Percentiles rank a stretch among this genome's conserved stretches.
These are phyloP conservation scores for Begonia masoniana DNA, from an alignment of 306 rosid species.

Conservation along the genomic window DNA sequence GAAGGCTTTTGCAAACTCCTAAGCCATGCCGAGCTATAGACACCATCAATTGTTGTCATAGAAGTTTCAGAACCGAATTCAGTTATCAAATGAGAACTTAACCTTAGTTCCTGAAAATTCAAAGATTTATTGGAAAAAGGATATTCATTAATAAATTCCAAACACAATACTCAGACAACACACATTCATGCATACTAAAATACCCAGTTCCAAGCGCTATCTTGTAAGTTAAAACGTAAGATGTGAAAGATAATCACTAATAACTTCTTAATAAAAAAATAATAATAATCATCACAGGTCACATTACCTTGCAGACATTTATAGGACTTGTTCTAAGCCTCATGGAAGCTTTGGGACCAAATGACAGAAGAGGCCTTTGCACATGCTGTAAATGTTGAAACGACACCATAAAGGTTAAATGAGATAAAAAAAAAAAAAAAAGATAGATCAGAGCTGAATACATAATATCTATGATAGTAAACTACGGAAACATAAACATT, in stretches of 20 bases:
- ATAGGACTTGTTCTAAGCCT: slow-evolving; percentile 77
- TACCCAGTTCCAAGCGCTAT: neutral
- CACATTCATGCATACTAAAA: neutral
- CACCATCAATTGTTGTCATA: slow-evolving; percentile 67
- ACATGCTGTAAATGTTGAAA: slow-evolving; percentile 58
- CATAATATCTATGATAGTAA: too few species aligned
- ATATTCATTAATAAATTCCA: slow-evolving; percentile 4
- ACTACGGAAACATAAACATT: too few species aligned
- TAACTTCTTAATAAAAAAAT: too few species aligned
- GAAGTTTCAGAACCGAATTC: slow-evolving; percentile 67
- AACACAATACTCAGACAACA: too few species aligned
- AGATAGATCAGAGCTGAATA: too few species aligned
- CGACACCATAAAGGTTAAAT: neutral
- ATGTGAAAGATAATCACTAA: slow-evolving; percentile 12
- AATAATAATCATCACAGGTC: slow-evolving; percentile 4
- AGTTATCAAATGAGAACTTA: slow-evolving; percentile 70
- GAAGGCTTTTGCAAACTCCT: slow-evolving; percentile 65
- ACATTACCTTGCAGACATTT: slow-evolving; percentile 69
- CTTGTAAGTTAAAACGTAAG: slow-evolving; percentile 2
- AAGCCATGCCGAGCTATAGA: slow-evolving; percentile 78
- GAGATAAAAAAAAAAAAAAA: neutral
- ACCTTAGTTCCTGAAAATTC: slow-evolving; percentile 60
- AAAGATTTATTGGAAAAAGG: slow-evolving; percentile 7
- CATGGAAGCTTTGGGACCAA: slow-evolving; percentile 87
- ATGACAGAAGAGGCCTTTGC: slow-evolving; percentile 80